Conservation (phyloP, 768 basidiomycete genomes). For the Nidularia pulvinata region DNA sequence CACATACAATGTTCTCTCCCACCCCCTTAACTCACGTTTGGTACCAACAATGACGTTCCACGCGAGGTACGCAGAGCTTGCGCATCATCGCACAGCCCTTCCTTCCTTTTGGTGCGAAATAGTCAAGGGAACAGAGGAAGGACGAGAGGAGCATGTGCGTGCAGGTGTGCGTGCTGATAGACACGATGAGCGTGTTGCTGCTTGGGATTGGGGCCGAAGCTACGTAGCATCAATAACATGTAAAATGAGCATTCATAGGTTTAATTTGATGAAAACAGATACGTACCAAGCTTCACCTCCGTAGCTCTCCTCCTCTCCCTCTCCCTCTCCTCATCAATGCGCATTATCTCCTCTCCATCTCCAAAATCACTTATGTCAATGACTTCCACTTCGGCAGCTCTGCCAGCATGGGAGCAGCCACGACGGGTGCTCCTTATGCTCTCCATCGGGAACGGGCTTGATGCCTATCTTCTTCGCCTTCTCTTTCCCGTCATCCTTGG, state of each 20-base stretch:
- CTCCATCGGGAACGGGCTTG: slow-evolving; percentile 9
- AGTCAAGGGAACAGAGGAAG: slow-evolving; percentile 72
- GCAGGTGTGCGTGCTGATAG: slow-evolving; percentile 80
- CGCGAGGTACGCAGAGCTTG: slow-evolving; percentile 74
- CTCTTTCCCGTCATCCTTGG: slow-evolving; percentile 4
- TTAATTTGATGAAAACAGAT: not conserved
- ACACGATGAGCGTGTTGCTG: slow-evolving; percentile 74
- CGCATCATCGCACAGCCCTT: slow-evolving; percentile 80
- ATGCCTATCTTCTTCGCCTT: slow-evolving; percentile 7
- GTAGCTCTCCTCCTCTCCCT: no score
- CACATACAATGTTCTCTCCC: not conserved
- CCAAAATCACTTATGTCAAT: slow-evolving; percentile 81
- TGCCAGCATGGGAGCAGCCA: slow-evolving; percentile 72
- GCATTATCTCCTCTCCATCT: slow-evolving; percentile 88
- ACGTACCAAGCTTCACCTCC: slow-evolving; percentile 9
- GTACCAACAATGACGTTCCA: slow-evolving; percentile 69
- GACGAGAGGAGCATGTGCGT: slow-evolving; percentile 70
- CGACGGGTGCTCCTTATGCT: slow-evolving; percentile 54
- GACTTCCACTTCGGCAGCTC: slow-evolving; percentile 95
- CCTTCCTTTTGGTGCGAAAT: slow-evolving; percentile 48
- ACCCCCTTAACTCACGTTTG: slow-evolving; percentile 16
- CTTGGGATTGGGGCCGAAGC: slow-evolving; percentile 29
- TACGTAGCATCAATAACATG: not conserved
- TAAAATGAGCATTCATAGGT: no score
- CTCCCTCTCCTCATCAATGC: slow-evolving; percentile 23